Evolutionary conservation across 2,329 filamentous ascomycete species (phyloP), one percentile per base, ranked within the genome.

Genomic region (Aspergillus awamori): DNA sequence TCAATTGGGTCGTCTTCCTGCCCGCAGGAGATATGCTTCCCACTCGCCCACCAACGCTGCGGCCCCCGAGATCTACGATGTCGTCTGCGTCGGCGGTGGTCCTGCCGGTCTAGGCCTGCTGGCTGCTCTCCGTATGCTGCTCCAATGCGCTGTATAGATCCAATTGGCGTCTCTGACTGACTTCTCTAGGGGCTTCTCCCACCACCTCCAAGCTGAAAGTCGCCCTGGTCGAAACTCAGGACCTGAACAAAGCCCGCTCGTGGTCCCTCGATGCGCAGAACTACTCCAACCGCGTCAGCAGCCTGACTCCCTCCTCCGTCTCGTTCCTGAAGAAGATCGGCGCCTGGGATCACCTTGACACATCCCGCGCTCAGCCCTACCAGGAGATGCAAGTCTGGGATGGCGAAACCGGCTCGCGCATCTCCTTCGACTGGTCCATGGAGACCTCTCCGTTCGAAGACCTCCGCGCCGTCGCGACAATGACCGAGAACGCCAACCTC

Each of bases 371-470:
- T 36, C 93, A 97, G 79, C 85, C 88, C 0, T 99, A 97, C 76
- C 89, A 96, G 62, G 91, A 94, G 70, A 99, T 99, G 95, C 90
- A 97, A 76, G 95, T 98, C 33, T 99, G 96, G 95, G 95, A 99
- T 76, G 96, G 94, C 64, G 87, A 97, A 59, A 91, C 90, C 43
- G 93, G 88, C 61, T 91, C 93, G 38, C 87, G 89, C 68, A 95
- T 99, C 74, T 90, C 92, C 68, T 99, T 99, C 76, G 91, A 95
- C 78, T 91, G 89, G 89, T 79, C 79, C 5, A 74, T 80, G 39
- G 80, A 82, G 58, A 77, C 70, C 22, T 74, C 77, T 52, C 73
- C 78, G 49, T 77, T 79, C 69, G 77, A 79, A 80, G 72, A 85
- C 66, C 62, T 77, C 66, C 80, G 82, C 63, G 90, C 87, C 1